Base-by-base conservation (phyloP, 148 eudicot species). In the Simmondsia chinensis region DNA sequence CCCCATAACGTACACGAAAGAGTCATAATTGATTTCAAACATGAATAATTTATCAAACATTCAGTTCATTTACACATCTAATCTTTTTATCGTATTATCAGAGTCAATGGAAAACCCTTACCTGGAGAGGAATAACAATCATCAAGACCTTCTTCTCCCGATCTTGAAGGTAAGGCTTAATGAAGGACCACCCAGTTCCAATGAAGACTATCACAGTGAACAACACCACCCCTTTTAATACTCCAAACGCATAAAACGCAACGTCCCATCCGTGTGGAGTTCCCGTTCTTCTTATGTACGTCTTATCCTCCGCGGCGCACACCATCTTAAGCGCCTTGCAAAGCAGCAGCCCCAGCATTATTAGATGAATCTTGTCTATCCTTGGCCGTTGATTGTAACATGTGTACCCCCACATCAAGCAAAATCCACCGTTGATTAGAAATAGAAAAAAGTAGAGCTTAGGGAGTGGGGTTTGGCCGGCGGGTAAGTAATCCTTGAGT, bases 261-360 rank as follows among this genome's bases (percentile, higher is more conserved):
- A 65, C 68, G 19, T 71, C 76, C 76, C 76, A 71, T 0, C 76
- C 76, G 21, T 71, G 76, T 0, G 76, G 55, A 7, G 63, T 65
- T 6, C 76, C 76, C 0, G 76, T 65, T 3, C 23, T 48, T 11
- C 36, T 39, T 4, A 71, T 38, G 23, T 42, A 71, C 39, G 31
- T 30, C 30, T 60, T 65, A 38, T 71, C 76, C 52, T 71, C 76
- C 0, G 76, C 33, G 1, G 66, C 76, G 13, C 55, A 65, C 0
- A 71, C 8, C 42, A 71, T 5, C 9, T 71, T 65, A 17, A 71
- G 42, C 0, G 68, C 50, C 48, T 60, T 60, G 21, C 50, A 43
- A 2, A 65, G 7, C 9, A 71, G 38, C 26, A 65, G 30, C 9
- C 31, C 60, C 4, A 33, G 43, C 76, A 71, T 71, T 2, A 68